Evolutionary conservation across 345 rosid species (phyloP).

Genomic region (Syzygium aqueum): DNA sequence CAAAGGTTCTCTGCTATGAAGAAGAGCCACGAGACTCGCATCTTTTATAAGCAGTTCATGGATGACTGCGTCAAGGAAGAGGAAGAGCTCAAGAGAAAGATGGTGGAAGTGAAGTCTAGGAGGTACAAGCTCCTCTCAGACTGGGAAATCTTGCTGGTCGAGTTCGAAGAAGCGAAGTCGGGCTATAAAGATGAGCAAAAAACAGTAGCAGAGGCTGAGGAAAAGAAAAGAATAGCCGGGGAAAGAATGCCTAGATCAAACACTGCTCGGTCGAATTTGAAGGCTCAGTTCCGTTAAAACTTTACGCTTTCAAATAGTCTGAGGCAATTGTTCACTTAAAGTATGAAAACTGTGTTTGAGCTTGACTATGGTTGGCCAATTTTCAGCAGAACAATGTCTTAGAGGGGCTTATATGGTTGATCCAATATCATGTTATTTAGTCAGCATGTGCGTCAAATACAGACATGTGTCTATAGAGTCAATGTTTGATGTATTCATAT

Average conservation of each 20-base stretch:
- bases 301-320: not conserved
- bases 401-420: no score
- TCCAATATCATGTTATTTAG: no score
- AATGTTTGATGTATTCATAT: no score
- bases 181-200: not conserved
- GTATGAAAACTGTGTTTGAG: not conserved
- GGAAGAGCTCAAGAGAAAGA: not conserved
- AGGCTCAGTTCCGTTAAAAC: not conserved
- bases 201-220: not conserved
- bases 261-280: conserved; percentile 3
- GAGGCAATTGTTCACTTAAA: not conserved
- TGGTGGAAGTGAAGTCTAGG: not conserved
- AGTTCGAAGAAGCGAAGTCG: not conserved
- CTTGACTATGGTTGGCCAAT: not conserved
- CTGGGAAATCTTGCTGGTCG: not conserved
- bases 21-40: not conserved
- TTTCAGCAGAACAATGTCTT: not conserved
- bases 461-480: no score
- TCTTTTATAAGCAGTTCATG: not conserved
- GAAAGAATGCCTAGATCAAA: conserved; percentile 3
- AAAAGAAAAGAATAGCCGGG: not conserved
- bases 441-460: no score
- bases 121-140: not conserved
- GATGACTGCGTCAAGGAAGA: not conserved
- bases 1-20: not conserved